Conservation (phyloP, 2,329 filamentous ascomycete genomes). For the Bretziella fagacearum region DNA sequence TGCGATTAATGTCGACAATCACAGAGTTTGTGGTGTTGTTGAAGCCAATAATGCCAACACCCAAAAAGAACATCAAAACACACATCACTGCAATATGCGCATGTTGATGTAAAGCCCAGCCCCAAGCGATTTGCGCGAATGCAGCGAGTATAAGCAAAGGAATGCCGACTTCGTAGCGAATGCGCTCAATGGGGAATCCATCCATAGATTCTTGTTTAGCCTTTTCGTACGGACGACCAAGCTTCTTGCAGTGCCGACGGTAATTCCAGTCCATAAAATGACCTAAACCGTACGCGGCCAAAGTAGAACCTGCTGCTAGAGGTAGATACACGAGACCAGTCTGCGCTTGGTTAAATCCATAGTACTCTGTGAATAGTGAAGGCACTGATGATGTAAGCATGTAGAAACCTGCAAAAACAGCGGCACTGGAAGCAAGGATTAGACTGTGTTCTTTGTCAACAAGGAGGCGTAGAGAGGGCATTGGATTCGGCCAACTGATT, state of each 20-base stretch:
- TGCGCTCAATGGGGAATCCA: conserved; percentile 34
- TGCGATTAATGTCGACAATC: conserved; percentile 39
- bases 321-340: conserved; percentile 39
- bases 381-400: conserved; percentile 30
- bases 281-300: conserved; percentile 31
- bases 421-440: conserved; percentile 27
- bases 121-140: conserved; percentile 31
- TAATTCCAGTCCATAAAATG: conserved; percentile 51
- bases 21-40: conserved; percentile 36
- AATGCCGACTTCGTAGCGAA: conserved; percentile 31
- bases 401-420: conserved; percentile 35
- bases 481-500: conserved; percentile 22
- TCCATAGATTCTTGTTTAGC: conserved; percentile 33
- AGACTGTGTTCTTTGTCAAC: conserved; percentile 27
- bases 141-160: conserved; percentile 35
- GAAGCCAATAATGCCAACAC: conserved; percentile 34
- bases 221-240: conserved; percentile 36
- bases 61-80: conserved; percentile 30
- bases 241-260: conserved; percentile 36
- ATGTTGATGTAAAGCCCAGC: conserved; percentile 31
- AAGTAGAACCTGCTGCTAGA: conserved; percentile 31
- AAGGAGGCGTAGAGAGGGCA: conserved; percentile 26
- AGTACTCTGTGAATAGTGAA: conserved; percentile 30
- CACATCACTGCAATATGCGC: conserved; percentile 30
- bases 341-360: conserved; percentile 39